Base-by-base conservation (phyloP, 805 yeast species). In the Saturnispora serradocipensis region DNA sequence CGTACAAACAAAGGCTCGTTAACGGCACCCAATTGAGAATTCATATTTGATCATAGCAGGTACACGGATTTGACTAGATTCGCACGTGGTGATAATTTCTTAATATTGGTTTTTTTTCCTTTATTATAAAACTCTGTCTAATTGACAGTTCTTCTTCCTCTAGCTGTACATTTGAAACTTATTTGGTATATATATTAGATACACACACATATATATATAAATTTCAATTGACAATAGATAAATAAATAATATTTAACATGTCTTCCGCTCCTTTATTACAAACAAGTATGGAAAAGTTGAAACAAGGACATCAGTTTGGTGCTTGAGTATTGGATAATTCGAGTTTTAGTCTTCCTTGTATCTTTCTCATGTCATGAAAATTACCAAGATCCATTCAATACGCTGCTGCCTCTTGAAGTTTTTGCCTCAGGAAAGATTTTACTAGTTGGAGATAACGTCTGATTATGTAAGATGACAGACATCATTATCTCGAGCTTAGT, bases 211-310 rank as follows among this genome's bases (percentile, higher is more conserved):
- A 22, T 22, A 25, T 25, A 25, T 25, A 25, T 25, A 25, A 7
- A 25, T 25, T 5, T 25, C 9, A 25, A 7, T 25, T 25, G 28
- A 25, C 7, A 8, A 25, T 5, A 25, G 28, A 25, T 25, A 40
- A 27, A 40, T 18, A 11, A 30, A 30, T 13, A 25, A 25, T 25
- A 25, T 25, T 11, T 30, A 30, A 30, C 4, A 82, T 82, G 88
- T 82, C 88, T 3, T 74, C 87, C 24, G 82, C 83, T 42, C 89
- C 91, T 28, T 69, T 85, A 51, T 71, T 85, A 61, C 90, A 86
- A 64, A 76, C 84, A 44, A 84, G 87, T 69, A 67, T 42, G 78
- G 67, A 8, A n/a, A 25, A 24, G 8, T 30, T 22, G 18, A 20
- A 15, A 28, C 13, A 20, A 10, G 20, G n/a, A 7, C 9, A 25